Percentiles rank a stretch among this genome's conserved stretches.
These are phyloP conservation scores for Carpinus viminea DNA, from an alignment of 306 rosid species.

Conservation along the genomic window DNA sequence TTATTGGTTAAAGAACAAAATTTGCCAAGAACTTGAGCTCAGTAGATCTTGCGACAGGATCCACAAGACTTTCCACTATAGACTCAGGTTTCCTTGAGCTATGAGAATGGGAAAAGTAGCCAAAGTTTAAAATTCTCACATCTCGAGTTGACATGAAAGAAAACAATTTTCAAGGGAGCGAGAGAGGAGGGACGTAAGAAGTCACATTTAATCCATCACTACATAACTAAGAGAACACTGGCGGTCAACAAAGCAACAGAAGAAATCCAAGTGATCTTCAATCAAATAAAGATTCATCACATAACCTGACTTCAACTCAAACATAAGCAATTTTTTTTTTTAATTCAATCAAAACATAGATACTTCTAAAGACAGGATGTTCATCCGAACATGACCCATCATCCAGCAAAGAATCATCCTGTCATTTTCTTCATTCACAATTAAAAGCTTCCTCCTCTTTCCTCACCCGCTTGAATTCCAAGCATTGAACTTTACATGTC, in stretches of 20 bases:
- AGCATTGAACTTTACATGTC: conserved; percentile 27
- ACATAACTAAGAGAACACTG: neutral
- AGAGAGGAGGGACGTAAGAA: no score
- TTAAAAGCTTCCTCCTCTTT: conserved; percentile 17
- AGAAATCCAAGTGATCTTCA: conserved; percentile 19
- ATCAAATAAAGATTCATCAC: conserved; percentile 37
- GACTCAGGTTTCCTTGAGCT: no score
- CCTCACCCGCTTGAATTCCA: conserved; percentile 19
- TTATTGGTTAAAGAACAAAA: no score
- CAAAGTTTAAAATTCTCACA: no score
- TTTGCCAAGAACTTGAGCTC: no score
- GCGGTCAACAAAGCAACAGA: neutral
- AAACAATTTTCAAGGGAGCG: no score
- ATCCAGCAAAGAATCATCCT: conserved; percentile 30
- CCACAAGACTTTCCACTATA: no score
- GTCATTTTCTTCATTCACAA: conserved; percentile 28
- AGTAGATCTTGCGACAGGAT: no score
- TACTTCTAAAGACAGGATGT: conserved; percentile 23
- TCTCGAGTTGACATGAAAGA: no score
- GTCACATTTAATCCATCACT: no score
- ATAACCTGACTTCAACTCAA: conserved; percentile 36
- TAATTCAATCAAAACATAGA: conserved; percentile 38
- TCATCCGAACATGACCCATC: conserved; percentile 33
- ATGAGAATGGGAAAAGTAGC: no score
- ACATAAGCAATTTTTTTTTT: conserved; percentile 29